Evolutionary conservation across 2,329 filamentous ascomycete species (phyloP).

Genomic region (Microsporum canis): DNA sequence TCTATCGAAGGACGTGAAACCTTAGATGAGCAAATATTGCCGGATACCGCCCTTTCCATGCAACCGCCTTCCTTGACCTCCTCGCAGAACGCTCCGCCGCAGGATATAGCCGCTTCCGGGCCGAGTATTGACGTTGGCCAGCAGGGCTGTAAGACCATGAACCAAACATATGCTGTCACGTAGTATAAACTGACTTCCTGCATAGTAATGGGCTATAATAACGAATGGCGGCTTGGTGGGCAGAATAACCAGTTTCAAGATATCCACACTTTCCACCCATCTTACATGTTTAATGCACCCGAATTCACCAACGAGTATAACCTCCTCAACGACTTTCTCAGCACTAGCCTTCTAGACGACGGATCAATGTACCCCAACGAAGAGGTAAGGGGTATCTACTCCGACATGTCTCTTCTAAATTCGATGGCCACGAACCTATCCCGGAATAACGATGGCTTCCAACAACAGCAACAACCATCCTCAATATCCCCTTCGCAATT

Average conservation of each 20-base stretch:
- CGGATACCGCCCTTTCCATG: conserved; percentile 37
- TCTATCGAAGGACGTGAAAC: conserved; percentile 49
- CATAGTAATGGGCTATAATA: conserved; percentile 65
- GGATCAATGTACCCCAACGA: conserved; percentile 56
- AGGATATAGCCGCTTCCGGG: conserved; percentile 55
- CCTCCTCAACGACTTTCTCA: conserved; percentile 89
- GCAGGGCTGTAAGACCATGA: conserved; percentile 57
- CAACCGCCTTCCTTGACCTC: conserved; percentile 34
- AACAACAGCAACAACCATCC: conserved; percentile 28
- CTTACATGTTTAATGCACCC: conserved; percentile 87
- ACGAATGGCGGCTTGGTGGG: conserved; percentile 57
- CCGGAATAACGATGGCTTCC: conserved; percentile 22
- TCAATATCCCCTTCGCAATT: conserved; percentile 15
- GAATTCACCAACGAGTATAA: conserved; percentile 97
- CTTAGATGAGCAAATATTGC: conserved; percentile 33
- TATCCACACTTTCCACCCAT: conserved; percentile 86
- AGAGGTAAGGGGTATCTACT: conserved; percentile 51
- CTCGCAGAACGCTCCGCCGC: conserved; percentile 55
- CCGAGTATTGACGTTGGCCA: conserved; percentile 53
- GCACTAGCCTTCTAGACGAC: conserved; percentile 82
- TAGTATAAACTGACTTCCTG: conserved; percentile 14
- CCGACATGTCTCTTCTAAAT: conserved; percentile 45
- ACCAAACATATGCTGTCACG: conserved; percentile 13
- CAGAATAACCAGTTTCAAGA: conserved; percentile 74
- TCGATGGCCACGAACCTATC: conserved; percentile 26